Percentiles rank a stretch among this genome's conserved stretches.
phyloP scores from a whole-genome alignment of 2,329 filamentous ascomycete species.

The Camptophora hylomeconis region DNA sequence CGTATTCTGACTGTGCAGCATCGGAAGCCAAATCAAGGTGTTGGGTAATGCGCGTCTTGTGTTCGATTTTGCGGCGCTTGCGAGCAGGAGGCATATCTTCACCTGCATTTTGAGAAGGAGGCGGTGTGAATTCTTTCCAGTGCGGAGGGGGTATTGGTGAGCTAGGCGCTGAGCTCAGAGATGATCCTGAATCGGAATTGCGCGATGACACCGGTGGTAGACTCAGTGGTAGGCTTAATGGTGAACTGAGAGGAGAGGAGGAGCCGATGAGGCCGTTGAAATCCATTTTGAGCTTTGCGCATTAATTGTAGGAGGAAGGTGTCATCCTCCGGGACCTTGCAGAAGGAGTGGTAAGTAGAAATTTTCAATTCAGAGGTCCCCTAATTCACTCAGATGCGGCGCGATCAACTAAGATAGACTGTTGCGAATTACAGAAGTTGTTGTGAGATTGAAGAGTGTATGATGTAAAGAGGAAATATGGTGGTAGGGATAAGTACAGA shows the following conservation, averaged over 20 bases:
- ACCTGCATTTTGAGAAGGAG: slow-evolving; percentile 35
- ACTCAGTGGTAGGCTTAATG: slow-evolving; percentile 44
- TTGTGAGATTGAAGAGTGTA: too few relatives aligned
- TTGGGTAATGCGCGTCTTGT: slow-evolving; percentile 64
- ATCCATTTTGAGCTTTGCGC: slow-evolving; percentile 11
- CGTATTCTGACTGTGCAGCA: slow-evolving; percentile 22
- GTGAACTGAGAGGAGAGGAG: slow-evolving; percentile 13
- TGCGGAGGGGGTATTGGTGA: slow-evolving; percentile 26
- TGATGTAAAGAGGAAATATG: too few relatives aligned
- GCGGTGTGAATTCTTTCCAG: slow-evolving; percentile 28
- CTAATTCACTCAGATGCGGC: too few relatives aligned
- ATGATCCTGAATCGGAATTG: too few relatives aligned
- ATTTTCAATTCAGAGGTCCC: too few relatives aligned
- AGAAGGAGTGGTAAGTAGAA: too few relatives aligned
- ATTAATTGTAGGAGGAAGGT: not conserved
- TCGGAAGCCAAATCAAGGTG: slow-evolving; percentile 54
- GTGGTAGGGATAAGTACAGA: too few relatives aligned
- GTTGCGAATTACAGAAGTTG: too few relatives aligned
- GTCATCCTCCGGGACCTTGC: too few relatives aligned
- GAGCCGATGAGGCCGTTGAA: slow-evolving; percentile 10
- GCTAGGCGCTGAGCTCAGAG: slow-evolving; percentile 29
- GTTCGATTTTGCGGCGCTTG: slow-evolving; percentile 54
- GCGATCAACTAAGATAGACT: too few relatives aligned
- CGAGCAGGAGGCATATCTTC: slow-evolving; percentile 60
- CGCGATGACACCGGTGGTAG: too few relatives aligned